Conservation (phyloP, 2,329 filamentous ascomycete genomes). For the Fusarium nurragi region DNA sequence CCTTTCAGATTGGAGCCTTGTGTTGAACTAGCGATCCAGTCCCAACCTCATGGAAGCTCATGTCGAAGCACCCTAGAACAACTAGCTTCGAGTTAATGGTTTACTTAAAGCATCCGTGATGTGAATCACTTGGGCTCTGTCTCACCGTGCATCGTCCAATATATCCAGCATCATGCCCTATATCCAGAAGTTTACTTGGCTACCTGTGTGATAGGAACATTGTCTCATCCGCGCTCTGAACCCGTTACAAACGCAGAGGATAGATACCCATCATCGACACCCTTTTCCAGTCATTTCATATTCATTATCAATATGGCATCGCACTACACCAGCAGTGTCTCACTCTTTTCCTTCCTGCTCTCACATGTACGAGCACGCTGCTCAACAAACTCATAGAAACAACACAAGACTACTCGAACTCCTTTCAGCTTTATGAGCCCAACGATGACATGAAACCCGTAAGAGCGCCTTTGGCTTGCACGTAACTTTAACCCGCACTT, state of each 20-base stretch:
- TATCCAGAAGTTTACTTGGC: not conserved
- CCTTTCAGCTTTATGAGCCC: not conserved
- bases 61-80: slow-evolving; percentile 30
- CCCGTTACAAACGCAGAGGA: not conserved
- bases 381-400: slow-evolving; percentile 1
- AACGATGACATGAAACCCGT: slow-evolving; percentile 3
- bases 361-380: slow-evolving; percentile 10
- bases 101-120: not conserved
- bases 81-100: not conserved
- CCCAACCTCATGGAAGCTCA: slow-evolving; percentile 12
- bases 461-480: slow-evolving; percentile 1
- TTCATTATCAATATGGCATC: slow-evolving; percentile 22
- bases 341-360: not conserved
- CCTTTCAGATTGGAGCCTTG: slow-evolving; percentile 10
- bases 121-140: not conserved
- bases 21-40: slow-evolving; percentile 15
- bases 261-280: not conserved
- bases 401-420: not conserved
- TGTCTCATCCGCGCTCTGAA: not conserved
- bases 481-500: slow-evolving; percentile 7
- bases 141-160: not conserved
- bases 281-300: slow-evolving; percentile 7
- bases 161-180: not conserved
- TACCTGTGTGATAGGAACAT: not conserved
- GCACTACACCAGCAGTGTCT: slow-evolving; percentile 2